Base-by-base conservation (phyloP, 1,139 yeast genomes). In the Blastobotrys aristatus region DNA sequence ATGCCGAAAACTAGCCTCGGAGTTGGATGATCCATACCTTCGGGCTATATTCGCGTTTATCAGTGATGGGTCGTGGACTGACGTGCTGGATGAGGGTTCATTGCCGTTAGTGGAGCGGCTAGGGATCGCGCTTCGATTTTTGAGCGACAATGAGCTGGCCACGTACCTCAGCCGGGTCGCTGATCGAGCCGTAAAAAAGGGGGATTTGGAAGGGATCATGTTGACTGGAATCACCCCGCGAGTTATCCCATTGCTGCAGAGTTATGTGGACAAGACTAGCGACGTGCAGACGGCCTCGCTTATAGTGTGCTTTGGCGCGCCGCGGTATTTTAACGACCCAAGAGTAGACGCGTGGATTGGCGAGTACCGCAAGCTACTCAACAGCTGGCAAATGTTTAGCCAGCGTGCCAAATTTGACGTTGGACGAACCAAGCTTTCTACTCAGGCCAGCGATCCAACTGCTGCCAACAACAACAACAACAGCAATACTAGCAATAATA, bases 31-130 rank as follows among this genome's bases (percentile, higher is more conserved):
- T 60, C 97, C 97, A 0, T 92, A 92, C 62, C 69, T 92, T 52
- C 69, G 97, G 36, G 96, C 95, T 0, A 86, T 90, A 1, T 92
- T 92, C 72, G 96, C 97, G 0, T 92, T 82, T 57, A 84, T 92
- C 48, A 89, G 97, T 0, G 97, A 92, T 61, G 86, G 88, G 46
- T 95, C 90, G 54, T 92, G 97, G 97, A 82, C 92, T 81, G 97
- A 88, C 62, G 96, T 92, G 2, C 72, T 92, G 49, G 96, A 89
- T 61, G 97, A 92, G 58, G 82, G 84, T 32, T 84, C 96, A 1
- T 72, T 92, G 41, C 96, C 98, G 0, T 70, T 92, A 40, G 73
- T 94, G 49, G 98, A 92, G 61, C 71, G 96, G 54, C 68, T 92
- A 13, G 97, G 97, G 0, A 90, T 92, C 35, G 97, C 97, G 0